Evolutionary conservation across 1,284 basidiomycete species (phyloP).

Genomic region (Malassezia pachydermatis): DNA sequence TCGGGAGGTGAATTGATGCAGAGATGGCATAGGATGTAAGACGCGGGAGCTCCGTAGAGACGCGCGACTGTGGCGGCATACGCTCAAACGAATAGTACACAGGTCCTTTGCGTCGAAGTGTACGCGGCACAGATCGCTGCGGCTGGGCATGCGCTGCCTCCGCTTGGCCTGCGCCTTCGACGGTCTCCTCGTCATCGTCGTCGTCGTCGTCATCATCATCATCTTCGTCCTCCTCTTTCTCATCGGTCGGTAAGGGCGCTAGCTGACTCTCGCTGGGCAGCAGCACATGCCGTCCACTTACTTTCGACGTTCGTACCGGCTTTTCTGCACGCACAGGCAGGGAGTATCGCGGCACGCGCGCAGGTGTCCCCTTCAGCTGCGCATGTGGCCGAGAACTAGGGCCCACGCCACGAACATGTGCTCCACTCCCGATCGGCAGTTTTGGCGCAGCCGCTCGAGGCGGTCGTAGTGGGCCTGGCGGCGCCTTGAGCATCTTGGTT

Average conservation of each 20-base stretch:
- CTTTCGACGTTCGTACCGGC: slow-evolving; percentile 73
- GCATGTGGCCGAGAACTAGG: neutral
- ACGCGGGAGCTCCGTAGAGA: slow-evolving; percentile 36
- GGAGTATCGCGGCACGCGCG: slow-evolving; percentile 40
- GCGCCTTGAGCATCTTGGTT: neutral
- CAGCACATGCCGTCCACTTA: slow-evolving; percentile 78
- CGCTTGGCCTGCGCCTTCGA: slow-evolving; percentile 12
- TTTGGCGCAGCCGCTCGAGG: slow-evolving; percentile 5
- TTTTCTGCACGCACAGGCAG: slow-evolving; percentile 45
- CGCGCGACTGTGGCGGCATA: slow-evolving; percentile 33
- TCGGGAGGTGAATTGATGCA: slow-evolving; percentile 53
- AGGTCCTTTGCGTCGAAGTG: slow-evolving; percentile 30
- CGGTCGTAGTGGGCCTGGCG: slow-evolving; percentile 2
- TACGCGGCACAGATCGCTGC: too few relatives aligned
- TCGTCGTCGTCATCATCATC: slow-evolving; percentile 41
- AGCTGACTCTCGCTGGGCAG: slow-evolving; percentile 84
- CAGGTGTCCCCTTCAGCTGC: slow-evolving; percentile 43
- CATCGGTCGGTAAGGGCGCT: slow-evolving; percentile 56
- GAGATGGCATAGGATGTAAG: slow-evolving; percentile 66
- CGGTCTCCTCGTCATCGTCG: slow-evolving; percentile 36
- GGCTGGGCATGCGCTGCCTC: slow-evolving; percentile 5
- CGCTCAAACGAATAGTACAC: slow-evolving; percentile 46
- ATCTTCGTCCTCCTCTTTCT: slow-evolving; percentile 34
- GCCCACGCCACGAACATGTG: too few relatives aligned
- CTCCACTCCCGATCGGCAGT: too few relatives aligned